phyloP scores from a whole-genome alignment of 306 rosid species.

The Citrullus colocynthis region DNA sequence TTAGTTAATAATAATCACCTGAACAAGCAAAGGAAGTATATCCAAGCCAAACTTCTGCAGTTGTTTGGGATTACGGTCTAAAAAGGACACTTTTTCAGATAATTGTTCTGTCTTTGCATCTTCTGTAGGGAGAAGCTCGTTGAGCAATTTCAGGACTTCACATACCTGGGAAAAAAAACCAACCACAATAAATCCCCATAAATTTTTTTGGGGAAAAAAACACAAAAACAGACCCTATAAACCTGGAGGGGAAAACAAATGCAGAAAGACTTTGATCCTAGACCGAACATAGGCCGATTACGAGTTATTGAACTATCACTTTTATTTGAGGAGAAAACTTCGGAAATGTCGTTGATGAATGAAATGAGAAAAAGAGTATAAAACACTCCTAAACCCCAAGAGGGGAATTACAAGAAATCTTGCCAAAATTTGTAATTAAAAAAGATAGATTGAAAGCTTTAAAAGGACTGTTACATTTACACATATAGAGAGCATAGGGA shows the following conservation, averaged over 20 bases:
- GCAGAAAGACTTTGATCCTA: not conserved
- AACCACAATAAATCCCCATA: not conserved
- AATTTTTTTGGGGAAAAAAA: too few relatives aligned
- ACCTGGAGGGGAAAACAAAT: not conserved
- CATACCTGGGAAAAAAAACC: conserved; percentile 26
- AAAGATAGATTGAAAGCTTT: not conserved
- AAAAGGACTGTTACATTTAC: too few relatives aligned
- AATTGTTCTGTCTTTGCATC: conserved; percentile 43
- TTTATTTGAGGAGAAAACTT: not conserved
- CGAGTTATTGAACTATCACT: not conserved
- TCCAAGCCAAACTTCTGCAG: conserved; percentile 66
- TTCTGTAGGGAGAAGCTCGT: conserved; percentile 72
- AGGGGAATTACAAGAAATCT: not conserved
- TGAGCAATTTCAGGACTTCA: conserved; percentile 75
- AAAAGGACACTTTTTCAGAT: conserved; percentile 47
- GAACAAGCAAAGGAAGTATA: conserved; percentile 72
- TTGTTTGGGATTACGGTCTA: conserved; percentile 41
- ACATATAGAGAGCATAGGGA: too few relatives aligned
- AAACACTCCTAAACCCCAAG: not conserved
- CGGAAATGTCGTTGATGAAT: not conserved
- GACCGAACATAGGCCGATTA: not conserved
- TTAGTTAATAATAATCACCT: conserved; percentile 31
- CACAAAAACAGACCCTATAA: not conserved
- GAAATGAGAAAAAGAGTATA: not conserved
- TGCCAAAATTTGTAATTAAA: not conserved